Base-by-base conservation (phyloP, 768 basidiomycete genomes). In the Podaxis carcinomalis region DNA sequence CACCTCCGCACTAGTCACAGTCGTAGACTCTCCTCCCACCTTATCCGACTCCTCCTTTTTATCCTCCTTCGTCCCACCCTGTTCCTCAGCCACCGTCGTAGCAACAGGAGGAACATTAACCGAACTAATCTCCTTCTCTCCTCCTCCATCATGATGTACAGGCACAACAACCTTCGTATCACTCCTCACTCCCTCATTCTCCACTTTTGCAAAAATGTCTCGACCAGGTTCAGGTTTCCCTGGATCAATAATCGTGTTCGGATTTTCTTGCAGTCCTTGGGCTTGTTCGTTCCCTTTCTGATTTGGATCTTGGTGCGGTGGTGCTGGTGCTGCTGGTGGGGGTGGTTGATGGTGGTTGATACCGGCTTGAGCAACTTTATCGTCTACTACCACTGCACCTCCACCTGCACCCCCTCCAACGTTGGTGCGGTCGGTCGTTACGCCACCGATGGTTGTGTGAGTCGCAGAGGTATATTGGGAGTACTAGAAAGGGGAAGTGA, bases 151-250 rank as follows among this genome's bases (percentile, higher is more conserved):
- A n/a, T 55, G 32, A 7, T 32, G 58, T 0, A 49, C 51, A 6
- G 61, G 63, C 23, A 58, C 64, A 54, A 57, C 57, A 54, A 57
- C 57, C 13, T 63, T 50, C 0, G 62, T 64, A 51, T 75, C 69
- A 65, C 86, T 88, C 73, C 81, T 83, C 51, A 76, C 68, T 5
- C 83, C 80, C 51, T 61, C 59, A 36, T 32, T 55, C 19, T 19
- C 59, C 9, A 23, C 49, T 14, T 39, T 25, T 21, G 56, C 60
- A 25, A 93, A 93, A 61, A 92, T 78, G 68, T 93, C 86, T 14
- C 74, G 79, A 0, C 92, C 92, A 0, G 92, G 92, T 65, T 90
- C 90, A 0, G 88, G 75, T 58, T 83, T 81, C 10, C 81, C 83
- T 21, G 78, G 59, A 50, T 61, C 73, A 11, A 78, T 75, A 2